Evolutionary conservation across 768 basidiomycete genomes (phyloP).

Genomic region (Cyclocybe cylindracea): DNA sequence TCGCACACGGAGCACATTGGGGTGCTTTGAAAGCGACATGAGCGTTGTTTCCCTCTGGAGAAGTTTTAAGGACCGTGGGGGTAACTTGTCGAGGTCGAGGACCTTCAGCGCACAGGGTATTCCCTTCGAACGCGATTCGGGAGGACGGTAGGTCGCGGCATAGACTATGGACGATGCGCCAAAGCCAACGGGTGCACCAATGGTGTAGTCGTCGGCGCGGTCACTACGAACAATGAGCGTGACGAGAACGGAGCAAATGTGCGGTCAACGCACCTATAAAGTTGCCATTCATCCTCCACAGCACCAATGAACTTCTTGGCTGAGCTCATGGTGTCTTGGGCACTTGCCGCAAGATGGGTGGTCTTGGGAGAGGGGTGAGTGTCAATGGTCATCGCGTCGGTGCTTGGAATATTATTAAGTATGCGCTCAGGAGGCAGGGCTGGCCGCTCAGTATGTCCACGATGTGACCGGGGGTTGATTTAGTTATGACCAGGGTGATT

Average conservation of each 20-base stretch:
- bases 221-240: constrained; percentile 47
- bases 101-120: constrained; percentile 85
- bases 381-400: not conserved
- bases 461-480: too few species aligned
- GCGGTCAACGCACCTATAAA: constrained; percentile 60
- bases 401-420: not conserved
- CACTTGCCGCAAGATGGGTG: constrained; percentile 13
- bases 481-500: too few species aligned
- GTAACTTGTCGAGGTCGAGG: constrained; percentile 80
- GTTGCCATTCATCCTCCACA: constrained; percentile 80
- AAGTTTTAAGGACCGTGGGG: constrained; percentile 67
- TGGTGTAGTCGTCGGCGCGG: constrained; percentile 66
- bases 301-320: constrained; percentile 66
- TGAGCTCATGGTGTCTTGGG: constrained; percentile 19
- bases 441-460: too few species aligned
- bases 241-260: constrained; percentile 1
- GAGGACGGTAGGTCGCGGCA: constrained; percentile 63
- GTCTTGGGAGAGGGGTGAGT: constrained; percentile 1
- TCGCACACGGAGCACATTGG: constrained; percentile 90
- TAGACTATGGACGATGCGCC: constrained; percentile 94
- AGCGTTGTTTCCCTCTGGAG: constrained; percentile 85
- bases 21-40: constrained; percentile 91
- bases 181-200: constrained; percentile 82
- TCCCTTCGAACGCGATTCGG: constrained; percentile 25
- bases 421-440: too few species aligned